Evolutionary conservation across 179 eudicot species (phyloP).

Genomic region (Silene vulgaris): DNA sequence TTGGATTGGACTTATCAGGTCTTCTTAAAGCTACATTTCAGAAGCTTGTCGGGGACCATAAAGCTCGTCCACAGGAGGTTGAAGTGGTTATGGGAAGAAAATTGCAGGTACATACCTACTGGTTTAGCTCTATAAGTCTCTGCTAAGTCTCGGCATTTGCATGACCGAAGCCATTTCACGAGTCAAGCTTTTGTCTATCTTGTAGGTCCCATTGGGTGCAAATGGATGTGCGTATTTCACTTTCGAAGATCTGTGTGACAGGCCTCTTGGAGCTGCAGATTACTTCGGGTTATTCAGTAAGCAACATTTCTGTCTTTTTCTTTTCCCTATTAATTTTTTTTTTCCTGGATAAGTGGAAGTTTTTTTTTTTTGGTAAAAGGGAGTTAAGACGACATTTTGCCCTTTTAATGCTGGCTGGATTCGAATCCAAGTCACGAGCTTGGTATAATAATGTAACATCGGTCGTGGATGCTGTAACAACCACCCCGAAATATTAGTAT

Average conservation of each 20-base stretch:
- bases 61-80: constrained; percentile 59
- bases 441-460: too few relatives aligned
- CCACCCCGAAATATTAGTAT: too few relatives aligned
- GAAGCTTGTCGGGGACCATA: constrained; percentile 52
- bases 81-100: constrained; percentile 97
- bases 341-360: too few relatives aligned
- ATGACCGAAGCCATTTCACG: constrained; percentile 1
- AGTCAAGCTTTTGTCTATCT: not conserved
- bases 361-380: too few relatives aligned
- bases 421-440: too few relatives aligned
- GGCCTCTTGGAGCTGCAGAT: constrained; percentile 96
- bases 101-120: constrained; percentile 43
- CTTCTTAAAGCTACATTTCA: constrained; percentile 60
- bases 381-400: too few relatives aligned
- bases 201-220: constrained; percentile 78
- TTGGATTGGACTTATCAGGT: constrained; percentile 48
- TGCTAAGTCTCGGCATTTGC: not conserved
- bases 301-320: constrained; percentile 17
- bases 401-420: too few relatives aligned
- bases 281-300: constrained; percentile 88
- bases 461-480: too few relatives aligned
- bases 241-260: constrained; percentile 86
- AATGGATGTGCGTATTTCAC: constrained; percentile 90
- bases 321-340: too few relatives aligned
- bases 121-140: not conserved